A percentile compares a stretch with the other conserved stretches of the same genome.
Conservation (phyloP, 441 rosid species). For the Kokia cookei region DNA sequence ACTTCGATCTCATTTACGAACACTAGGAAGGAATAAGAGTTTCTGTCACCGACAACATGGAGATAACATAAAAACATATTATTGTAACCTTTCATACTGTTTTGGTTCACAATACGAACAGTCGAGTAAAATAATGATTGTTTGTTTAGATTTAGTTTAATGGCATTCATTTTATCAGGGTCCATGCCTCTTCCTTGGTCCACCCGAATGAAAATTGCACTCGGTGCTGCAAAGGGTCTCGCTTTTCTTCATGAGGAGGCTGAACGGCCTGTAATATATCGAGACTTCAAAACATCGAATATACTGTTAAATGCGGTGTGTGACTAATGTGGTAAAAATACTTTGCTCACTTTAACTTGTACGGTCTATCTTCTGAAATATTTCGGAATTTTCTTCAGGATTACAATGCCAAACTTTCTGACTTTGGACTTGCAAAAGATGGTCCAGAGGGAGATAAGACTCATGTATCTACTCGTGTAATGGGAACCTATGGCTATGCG, state of each 20-base stretch:
- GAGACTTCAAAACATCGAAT: slow-evolving; percentile 45
- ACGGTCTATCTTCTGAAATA: not conserved
- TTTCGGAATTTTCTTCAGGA: slow-evolving; percentile 27
- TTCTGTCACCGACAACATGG: not conserved
- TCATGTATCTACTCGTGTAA: slow-evolving; percentile 32
- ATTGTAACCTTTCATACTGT: not conserved
- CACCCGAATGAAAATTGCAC: slow-evolving; percentile 36
- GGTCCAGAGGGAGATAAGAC: slow-evolving; percentile 44
- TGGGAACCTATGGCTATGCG: slow-evolving; percentile 51
- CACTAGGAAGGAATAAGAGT: not conserved
- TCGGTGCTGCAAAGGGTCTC: slow-evolving; percentile 44
- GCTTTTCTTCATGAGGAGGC: slow-evolving; percentile 47
- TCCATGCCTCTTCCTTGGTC: slow-evolving; percentile 45
- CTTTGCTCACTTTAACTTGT: not conserved
- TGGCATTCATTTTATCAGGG: slow-evolving; percentile 19
- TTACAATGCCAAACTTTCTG: slow-evolving; percentile 46
- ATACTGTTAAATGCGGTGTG: slow-evolving; percentile 38
- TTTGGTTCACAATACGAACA: not conserved
- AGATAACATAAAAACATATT: not conserved
- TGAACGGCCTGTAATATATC: slow-evolving; percentile 44
- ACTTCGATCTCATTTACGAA: not conserved
- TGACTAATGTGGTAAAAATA: slow-evolving; percentile 1
- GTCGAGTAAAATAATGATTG: not conserved
- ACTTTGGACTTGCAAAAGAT: slow-evolving; percentile 46
- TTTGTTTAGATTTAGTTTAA: not conserved